phyloP scores from a whole-genome alignment of 805 yeast genomes.

The Cyberlindnera misumaiensis region DNA sequence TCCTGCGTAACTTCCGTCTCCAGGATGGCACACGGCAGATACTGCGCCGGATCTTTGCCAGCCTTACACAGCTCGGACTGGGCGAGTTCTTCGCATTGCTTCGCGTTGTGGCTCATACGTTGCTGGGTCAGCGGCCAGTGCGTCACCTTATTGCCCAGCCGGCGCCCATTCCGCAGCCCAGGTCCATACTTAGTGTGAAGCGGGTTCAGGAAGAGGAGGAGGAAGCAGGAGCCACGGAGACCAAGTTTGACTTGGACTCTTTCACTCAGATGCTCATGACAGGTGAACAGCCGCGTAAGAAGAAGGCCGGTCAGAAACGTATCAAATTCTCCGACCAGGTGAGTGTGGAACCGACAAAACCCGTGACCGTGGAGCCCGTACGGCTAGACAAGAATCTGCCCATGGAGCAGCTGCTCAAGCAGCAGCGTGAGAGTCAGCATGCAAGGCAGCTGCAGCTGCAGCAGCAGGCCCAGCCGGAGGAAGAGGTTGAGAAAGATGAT shows the following conservation, averaged over 20 bases:
- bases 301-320: constrained; percentile 35
- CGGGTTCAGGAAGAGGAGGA: constrained; percentile 42
- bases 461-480: too few relatives aligned
- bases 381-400: constrained; percentile 47
- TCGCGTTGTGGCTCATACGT: constrained; percentile 69
- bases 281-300: constrained; percentile 57
- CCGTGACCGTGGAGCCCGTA: constrained; percentile 17
- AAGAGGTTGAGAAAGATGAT: constrained; percentile 31
- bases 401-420: constrained; percentile 64
- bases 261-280: constrained; percentile 81
- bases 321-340: constrained; percentile 72
- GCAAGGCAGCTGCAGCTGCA: constrained; percentile 7
- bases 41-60: constrained; percentile 44
- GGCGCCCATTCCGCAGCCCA: constrained; percentile 74
- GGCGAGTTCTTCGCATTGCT: constrained; percentile 89
- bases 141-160: constrained; percentile 43
- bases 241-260: constrained; percentile 64
- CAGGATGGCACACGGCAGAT: constrained; percentile 41
- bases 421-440: constrained; percentile 23
- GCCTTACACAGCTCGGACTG: constrained; percentile 59
- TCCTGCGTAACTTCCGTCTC: constrained; percentile 71
- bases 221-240: background rate
- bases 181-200: constrained; percentile 62
- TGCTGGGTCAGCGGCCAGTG: constrained; percentile 46
- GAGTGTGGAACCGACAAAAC: constrained; percentile 12